Evolutionary conservation across 768 basidiomycete genomes (phyloP).

Genomic region (Lentinus brumalis): DNA sequence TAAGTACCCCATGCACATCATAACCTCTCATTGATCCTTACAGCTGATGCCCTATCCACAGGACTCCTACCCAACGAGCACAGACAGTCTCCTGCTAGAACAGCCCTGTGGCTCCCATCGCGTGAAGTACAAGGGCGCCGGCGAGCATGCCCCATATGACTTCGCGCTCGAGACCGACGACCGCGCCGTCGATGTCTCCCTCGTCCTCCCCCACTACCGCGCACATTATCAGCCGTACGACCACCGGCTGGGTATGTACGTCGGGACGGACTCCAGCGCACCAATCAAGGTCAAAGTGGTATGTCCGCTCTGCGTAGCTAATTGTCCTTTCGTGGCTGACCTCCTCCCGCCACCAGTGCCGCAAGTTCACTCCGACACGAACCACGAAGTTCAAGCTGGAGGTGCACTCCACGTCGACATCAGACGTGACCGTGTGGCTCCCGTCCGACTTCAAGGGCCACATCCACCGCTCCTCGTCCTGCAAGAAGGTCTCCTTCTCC

Average conservation of each 20-base stretch:
- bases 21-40: not conserved
- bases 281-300: conserved; percentile 73
- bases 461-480: conserved; percentile 48
- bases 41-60: conserved; percentile 10
- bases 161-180: conserved; percentile 57
- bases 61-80: conserved; percentile 27
- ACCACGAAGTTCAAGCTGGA: conserved; percentile 50
- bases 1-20: conserved; percentile 8
- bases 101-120: conserved; percentile 55
- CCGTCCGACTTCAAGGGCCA: conserved; percentile 79
- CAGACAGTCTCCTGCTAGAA: conserved; percentile 27
- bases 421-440: conserved; percentile 74
- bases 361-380: conserved; percentile 33
- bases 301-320: conserved; percentile 43
- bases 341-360: conserved; percentile 24
- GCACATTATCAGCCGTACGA: conserved; percentile 71
- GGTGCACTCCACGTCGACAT: conserved; percentile 54
- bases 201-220: conserved; percentile 78
- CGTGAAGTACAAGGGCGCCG: conserved; percentile 61
- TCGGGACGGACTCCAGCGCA: conserved; percentile 51
- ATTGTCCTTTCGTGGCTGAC: conserved; percentile 32
- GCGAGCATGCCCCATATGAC: conserved; percentile 56
- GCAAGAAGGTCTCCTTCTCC: conserved; percentile 52
- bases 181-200: conserved; percentile 60
- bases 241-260: conserved; percentile 71